phyloP scores from a whole-genome alignment of 2,329 filamentous ascomycete species.

The Thelonectria olida region DNA sequence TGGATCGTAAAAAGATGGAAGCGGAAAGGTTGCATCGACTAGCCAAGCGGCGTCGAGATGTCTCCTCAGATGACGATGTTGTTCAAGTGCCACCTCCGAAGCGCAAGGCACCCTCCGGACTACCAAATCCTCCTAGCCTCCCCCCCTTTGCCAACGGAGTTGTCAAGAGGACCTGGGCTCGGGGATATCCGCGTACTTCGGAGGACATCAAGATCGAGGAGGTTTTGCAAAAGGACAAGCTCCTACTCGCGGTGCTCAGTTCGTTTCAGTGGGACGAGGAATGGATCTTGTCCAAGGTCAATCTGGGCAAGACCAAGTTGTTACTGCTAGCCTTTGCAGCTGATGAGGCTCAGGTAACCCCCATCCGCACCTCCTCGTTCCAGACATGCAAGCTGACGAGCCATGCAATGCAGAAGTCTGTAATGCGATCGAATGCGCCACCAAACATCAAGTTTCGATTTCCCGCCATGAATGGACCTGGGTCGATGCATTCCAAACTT shows the following conservation, averaged over 20 bases:
- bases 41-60: slow-evolving; percentile 59
- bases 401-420: slow-evolving; percentile 48
- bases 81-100: slow-evolving; percentile 43
- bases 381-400: slow-evolving; percentile 30
- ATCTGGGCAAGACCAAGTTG: slow-evolving; percentile 68
- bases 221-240: slow-evolving; percentile 75
- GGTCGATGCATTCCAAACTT: slow-evolving; percentile 93
- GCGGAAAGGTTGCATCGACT: slow-evolving; percentile 79
- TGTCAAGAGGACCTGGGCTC: slow-evolving; percentile 84
- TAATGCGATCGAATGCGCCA: slow-evolving; percentile 60
- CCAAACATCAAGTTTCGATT: slow-evolving; percentile 77
- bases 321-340: slow-evolving; percentile 66
- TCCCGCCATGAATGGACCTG: slow-evolving; percentile 78
- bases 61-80: slow-evolving; percentile 37
- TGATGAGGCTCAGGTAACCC: slow-evolving; percentile 59
- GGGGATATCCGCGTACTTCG: slow-evolving; percentile 65
- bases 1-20: slow-evolving; percentile 88
- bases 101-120: slow-evolving; percentile 27
- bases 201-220: slow-evolving; percentile 91
- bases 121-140: slow-evolving; percentile 35
- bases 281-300: slow-evolving; percentile 80
- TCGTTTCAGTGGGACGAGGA: slow-evolving; percentile 87
- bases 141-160: slow-evolving; percentile 63
- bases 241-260: slow-evolving; percentile 83
- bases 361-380: slow-evolving; percentile 9